Conservation (phyloP, 768 basidiomycete species). For the Galerina sulciceps region DNA sequence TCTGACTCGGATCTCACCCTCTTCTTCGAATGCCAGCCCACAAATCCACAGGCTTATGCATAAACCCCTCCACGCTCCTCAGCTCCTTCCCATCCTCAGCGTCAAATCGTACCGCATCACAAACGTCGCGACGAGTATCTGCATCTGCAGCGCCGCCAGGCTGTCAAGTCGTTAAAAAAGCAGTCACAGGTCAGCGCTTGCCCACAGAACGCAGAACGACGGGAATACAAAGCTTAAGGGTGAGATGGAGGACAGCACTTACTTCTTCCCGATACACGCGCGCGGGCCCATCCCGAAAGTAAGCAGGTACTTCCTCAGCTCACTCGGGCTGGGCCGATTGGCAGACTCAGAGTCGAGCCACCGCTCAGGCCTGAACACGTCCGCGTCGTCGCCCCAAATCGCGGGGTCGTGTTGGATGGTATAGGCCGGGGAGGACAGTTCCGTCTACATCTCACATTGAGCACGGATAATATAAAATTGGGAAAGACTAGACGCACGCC, state of each 20-base stretch:
- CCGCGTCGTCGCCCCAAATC: constrained; percentile 3
- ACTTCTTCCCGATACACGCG: constrained; percentile 10
- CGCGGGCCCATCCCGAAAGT: constrained; percentile 3
- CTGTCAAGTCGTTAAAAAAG: not conserved
- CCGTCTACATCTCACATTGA: not conserved
- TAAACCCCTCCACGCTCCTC: constrained; percentile 5
- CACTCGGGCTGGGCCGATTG: not conserved
- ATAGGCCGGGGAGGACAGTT: constrained; percentile 1
- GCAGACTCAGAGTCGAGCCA: not conserved
- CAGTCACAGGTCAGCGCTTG: not conserved
- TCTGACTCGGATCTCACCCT: too few relatives aligned
- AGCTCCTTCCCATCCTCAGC: not conserved
- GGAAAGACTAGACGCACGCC: not conserved
- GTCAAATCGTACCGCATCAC: constrained; percentile 3
- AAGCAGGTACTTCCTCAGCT: constrained; percentile 5
- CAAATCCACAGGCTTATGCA: constrained; percentile 9
- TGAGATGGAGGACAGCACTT: not conserved
- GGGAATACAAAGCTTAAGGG: not conserved
- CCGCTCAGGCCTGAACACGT: constrained; percentile 1
- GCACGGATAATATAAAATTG: not conserved
- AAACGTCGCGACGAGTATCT: constrained; percentile 2
- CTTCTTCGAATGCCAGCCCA: not conserved
- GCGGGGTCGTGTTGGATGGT: constrained; percentile 2
- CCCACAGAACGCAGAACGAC: not conserved
- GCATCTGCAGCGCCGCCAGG: constrained; percentile 1